A percentile compares a stretch with the other conserved stretches of the same genome.
These are phyloP conservation scores for Macrophomina phaseolina DNA, from an alignment of 2,329 filamentous ascomycete genomes.

Conservation along the genomic window DNA sequence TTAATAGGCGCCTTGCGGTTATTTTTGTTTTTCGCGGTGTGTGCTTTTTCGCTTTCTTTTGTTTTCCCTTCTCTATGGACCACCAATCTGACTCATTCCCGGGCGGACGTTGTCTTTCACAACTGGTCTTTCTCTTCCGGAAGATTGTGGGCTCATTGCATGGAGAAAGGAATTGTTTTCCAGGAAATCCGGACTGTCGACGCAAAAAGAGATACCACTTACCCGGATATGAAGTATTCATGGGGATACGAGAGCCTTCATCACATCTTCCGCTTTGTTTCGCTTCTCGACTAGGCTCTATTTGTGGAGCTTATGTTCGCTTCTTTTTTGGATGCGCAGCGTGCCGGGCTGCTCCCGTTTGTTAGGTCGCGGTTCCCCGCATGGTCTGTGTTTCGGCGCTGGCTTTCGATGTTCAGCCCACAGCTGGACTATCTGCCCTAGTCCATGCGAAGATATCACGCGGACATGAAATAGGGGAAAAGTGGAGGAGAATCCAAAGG, in stretches of 20 bases:
- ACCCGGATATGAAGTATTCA: slow-evolving; percentile 25
- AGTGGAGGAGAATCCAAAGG: neutral
- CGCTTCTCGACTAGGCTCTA: slow-evolving; percentile 7
- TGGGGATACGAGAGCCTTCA: slow-evolving; percentile 23
- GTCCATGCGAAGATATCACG: neutral
- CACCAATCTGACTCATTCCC: slow-evolving; percentile 21
- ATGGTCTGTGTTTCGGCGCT: slow-evolving; percentile 7
- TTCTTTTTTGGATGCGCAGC: slow-evolving; percentile 13
- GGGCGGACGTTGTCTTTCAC: slow-evolving; percentile 17
- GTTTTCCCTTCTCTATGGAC: slow-evolving; percentile 12
- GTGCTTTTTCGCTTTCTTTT: slow-evolving; percentile 13
- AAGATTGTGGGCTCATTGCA: slow-evolving; percentile 23
- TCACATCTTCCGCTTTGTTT: slow-evolving; percentile 23
- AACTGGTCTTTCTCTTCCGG: slow-evolving; percentile 15
- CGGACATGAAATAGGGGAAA: neutral
- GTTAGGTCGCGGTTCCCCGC: slow-evolving; percentile 20
- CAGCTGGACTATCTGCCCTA: neutral
- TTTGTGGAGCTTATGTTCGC: slow-evolving; percentile 7
- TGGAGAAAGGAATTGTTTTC: slow-evolving; percentile 20
- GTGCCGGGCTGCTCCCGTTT: slow-evolving; percentile 12
- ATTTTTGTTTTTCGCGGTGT: slow-evolving; percentile 12
- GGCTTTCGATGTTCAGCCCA: neutral
- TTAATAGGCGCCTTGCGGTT: slow-evolving; percentile 14
- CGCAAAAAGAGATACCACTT: slow-evolving; percentile 26
- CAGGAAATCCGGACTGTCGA: slow-evolving; percentile 17